Percentiles rank a stretch among this genome's conserved stretches.
Conservation (phyloP, 768 basidiomycete species). For the Pleurotus salmoneostramineus region DNA sequence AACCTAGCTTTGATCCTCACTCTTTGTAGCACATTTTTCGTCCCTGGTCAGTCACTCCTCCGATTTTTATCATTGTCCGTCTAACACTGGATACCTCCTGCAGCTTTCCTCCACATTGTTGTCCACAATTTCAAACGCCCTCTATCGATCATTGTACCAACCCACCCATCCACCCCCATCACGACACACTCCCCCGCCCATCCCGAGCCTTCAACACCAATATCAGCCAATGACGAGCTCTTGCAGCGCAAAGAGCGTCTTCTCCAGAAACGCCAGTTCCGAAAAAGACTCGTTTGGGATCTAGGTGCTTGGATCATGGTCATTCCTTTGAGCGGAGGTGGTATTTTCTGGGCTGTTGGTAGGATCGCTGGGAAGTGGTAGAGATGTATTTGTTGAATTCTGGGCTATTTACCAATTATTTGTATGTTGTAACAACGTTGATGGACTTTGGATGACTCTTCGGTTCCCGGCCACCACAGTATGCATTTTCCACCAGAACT, state of each 20-base stretch:
- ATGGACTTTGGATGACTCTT: neutral
- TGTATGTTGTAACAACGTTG: neutral
- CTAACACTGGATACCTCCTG: neutral
- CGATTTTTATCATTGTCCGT: neutral
- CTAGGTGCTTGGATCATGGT: constrained; percentile 76
- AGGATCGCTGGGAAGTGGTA: constrained; percentile 52
- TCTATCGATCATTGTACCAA: constrained; percentile 76
- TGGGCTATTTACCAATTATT: neutral
- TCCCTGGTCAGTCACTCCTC: constrained; percentile 46
- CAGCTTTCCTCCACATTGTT: constrained; percentile 73
- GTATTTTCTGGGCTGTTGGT: constrained; percentile 55
- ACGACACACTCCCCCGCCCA: constrained; percentile 25
- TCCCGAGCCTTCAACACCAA: constrained; percentile 12
- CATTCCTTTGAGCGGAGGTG: constrained; percentile 53
- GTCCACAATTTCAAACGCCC: constrained; percentile 85
- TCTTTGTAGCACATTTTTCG: constrained; percentile 53
- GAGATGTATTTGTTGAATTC: neutral
- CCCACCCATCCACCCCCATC: constrained; percentile 19
- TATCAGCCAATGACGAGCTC: constrained; percentile 54
- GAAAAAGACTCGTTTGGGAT: constrained; percentile 78
- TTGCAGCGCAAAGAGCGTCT: constrained; percentile 83
- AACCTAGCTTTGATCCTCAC: constrained; percentile 47
- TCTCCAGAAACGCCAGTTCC: constrained; percentile 70
- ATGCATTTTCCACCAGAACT: constrained; percentile 12
- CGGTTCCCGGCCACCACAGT: neutral